Conservation (phyloP, 768 basidiomycete species). For the Wakefieldia striispora region DNA sequence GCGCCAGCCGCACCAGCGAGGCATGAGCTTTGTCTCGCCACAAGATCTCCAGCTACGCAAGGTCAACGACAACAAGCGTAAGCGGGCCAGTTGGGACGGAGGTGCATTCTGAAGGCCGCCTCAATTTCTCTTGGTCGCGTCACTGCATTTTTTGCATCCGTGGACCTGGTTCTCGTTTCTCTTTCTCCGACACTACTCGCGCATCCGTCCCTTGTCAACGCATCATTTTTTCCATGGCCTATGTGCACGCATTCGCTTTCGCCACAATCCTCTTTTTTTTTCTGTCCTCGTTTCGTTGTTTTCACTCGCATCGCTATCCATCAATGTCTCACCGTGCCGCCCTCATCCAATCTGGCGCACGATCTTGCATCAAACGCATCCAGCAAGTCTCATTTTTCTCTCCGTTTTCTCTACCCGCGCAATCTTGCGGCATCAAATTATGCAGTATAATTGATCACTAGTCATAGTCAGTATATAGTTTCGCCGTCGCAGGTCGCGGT, state of each 20-base stretch:
- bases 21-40: slow-evolving; percentile 51
- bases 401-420: not conserved
- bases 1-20: slow-evolving; percentile 41
- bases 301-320: slow-evolving; percentile 25
- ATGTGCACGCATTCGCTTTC: slow-evolving; percentile 11
- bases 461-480: slow-evolving; percentile 28
- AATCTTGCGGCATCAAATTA: slow-evolving; percentile 19
- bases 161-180: slow-evolving; percentile 6
- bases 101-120: slow-evolving; percentile 28
- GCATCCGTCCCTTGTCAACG: slow-evolving; percentile 10
- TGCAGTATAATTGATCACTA: slow-evolving; percentile 28
- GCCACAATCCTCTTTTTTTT: not conserved
- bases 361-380: slow-evolving; percentile 13
- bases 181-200: slow-evolving; percentile 12
- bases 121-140: not conserved
- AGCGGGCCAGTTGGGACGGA: slow-evolving; percentile 59
- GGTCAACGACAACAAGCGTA: slow-evolving; percentile 52
- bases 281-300: slow-evolving; percentile 7
- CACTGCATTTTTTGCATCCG: slow-evolving; percentile 1
- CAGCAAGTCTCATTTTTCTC: not conserved
- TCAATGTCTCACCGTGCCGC: slow-evolving; percentile 9
- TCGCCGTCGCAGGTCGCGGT: slow-evolving; percentile 22
- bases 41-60: slow-evolving; percentile 50
- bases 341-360: slow-evolving; percentile 8
- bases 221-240: not conserved